Evolutionary conservation across 371 early-diverging fungal species (phyloP).

Genomic region (Rhizopus arrhizus): DNA sequence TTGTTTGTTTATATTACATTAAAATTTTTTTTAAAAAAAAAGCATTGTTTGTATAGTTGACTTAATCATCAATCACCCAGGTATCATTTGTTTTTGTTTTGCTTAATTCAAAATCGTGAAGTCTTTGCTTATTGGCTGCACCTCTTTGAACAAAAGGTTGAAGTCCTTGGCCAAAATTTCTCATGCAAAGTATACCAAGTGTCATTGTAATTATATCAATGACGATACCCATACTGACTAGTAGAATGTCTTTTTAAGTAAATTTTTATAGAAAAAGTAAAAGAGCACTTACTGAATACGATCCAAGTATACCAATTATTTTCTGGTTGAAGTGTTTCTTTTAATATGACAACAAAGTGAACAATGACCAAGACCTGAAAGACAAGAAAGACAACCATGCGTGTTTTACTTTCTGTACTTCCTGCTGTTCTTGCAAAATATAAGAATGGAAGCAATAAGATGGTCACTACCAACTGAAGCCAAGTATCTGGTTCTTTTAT

Average conservation of each 20-base stretch:
- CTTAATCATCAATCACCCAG: conserved; percentile 49
- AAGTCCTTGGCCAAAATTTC: conserved; percentile 47
- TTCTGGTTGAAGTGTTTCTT: conserved; percentile 31
- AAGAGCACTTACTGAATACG: conserved; percentile 21
- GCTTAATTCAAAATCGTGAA: conserved; percentile 42
- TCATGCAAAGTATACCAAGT: conserved; percentile 40
- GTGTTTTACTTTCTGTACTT: conserved; percentile 28
- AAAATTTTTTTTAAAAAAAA: no score
- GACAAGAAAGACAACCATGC: conserved; percentile 30
- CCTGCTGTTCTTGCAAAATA: conserved; percentile 43
- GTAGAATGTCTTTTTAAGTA: no score
- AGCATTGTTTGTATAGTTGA: neutral
- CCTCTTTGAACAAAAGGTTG: conserved; percentile 31
- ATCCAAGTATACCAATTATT: conserved; percentile 45
- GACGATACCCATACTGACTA: conserved; percentile 41
- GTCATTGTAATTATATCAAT: conserved; percentile 31
- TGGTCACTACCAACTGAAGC: conserved; percentile 41
- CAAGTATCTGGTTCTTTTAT: conserved; percentile 31
- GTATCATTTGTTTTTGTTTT: conserved; percentile 30
- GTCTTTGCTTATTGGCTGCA: conserved; percentile 33
- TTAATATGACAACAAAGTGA: conserved; percentile 33
- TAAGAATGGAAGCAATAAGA: conserved; percentile 47
- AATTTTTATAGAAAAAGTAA: no score
- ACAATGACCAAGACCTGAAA: conserved; percentile 28
- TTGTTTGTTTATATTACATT: no score